These are phyloP conservation scores for Chalciporus pseudorubinellus DNA, from an alignment of 768 basidiomycete species.

Conservation along the genomic window DNA sequence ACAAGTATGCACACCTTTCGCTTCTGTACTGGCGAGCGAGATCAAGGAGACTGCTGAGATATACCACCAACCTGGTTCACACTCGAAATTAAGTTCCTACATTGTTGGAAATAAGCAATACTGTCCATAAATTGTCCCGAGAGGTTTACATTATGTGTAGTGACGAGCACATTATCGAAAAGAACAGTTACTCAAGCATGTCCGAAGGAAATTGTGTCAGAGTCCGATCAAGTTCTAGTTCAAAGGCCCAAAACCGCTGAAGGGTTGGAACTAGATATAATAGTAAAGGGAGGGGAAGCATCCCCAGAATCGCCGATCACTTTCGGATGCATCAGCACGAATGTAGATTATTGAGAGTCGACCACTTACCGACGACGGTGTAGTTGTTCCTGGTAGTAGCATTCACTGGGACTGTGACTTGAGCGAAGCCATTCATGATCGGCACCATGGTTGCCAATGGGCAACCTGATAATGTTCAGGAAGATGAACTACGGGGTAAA, in stretches of 20 bases:
- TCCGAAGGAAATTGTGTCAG: background rate
- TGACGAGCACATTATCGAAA: slow-evolving; percentile 3
- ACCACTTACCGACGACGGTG: slow-evolving; percentile 58
- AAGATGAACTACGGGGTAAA: background rate
- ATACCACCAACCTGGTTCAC: background rate
- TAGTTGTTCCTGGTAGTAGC: slow-evolving; percentile 43
- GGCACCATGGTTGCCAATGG: slow-evolving; percentile 59
- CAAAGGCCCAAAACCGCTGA: background rate
- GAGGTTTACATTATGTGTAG: slow-evolving; percentile 1
- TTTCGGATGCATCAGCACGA: slow-evolving; percentile 23
- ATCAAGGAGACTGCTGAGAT: too few species aligned
- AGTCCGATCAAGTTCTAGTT: slow-evolving; percentile 1
- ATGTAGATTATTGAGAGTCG: background rate
- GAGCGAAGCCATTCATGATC: slow-evolving; percentile 46
- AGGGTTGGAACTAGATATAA: slow-evolving; percentile 22
- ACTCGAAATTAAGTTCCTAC: background rate
- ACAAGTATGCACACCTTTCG: background rate
- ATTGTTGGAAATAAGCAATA: background rate
- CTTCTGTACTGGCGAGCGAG: too few species aligned
- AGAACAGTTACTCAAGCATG: slow-evolving; percentile 2
- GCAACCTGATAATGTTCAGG: slow-evolving; percentile 38
- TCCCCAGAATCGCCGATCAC: slow-evolving; percentile 73
- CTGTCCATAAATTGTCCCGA: slow-evolving; percentile 18
- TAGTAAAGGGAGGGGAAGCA: slow-evolving; percentile 55
- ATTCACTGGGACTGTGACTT: slow-evolving; percentile 53